These are phyloP conservation scores for Ajuga chamaepitys DNA, from an alignment of 257 asterid genomes.

Conservation along the genomic window DNA sequence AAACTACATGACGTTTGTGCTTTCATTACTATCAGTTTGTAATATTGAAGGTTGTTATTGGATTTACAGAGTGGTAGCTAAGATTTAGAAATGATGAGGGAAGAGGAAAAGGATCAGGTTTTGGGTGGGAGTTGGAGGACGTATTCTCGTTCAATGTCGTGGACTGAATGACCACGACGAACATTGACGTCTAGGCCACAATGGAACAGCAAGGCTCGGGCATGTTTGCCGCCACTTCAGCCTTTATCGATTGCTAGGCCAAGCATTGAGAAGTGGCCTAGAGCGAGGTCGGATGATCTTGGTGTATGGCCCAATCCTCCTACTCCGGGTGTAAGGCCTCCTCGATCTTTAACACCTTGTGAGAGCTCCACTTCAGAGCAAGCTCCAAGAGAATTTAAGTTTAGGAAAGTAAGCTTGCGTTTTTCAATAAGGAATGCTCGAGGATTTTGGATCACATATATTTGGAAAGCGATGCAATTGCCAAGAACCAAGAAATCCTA, in stretches of 20 bases:
- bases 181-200: slow-evolving; percentile 81
- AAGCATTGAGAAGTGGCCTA: slow-evolving; percentile 75
- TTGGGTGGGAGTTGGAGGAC: slow-evolving; percentile 39
- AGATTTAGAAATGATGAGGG: slow-evolving; percentile 44
- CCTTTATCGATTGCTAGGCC: slow-evolving; percentile 70
- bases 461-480: too few species aligned
- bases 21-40: too few species aligned
- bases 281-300: slow-evolving; percentile 84
- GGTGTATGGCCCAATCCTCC: slow-evolving; percentile 77
- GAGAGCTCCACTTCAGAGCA: slow-evolving; percentile 33
- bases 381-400: slow-evolving; percentile 50
- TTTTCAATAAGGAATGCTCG: slow-evolving; percentile 84
- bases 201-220: too few species aligned
- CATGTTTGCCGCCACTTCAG: slow-evolving; percentile 95
- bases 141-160: slow-evolving; percentile 63
- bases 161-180: slow-evolving; percentile 63
- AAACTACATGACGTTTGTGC: too few species aligned
- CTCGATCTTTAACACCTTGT: slow-evolving; percentile 40
- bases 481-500: too few species aligned
- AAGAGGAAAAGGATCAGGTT: slow-evolving; percentile 48
- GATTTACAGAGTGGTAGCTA: slow-evolving; percentile 31
- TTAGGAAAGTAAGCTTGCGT: slow-evolving; percentile 66
- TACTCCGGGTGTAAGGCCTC: slow-evolving; percentile 62
- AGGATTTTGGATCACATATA: slow-evolving; percentile 69
- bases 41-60: too few species aligned